Evolutionary conservation across 805 yeast species (phyloP), one percentile per base, ranked within the genome.

Genomic region (Spathaspora arborariae): DNA sequence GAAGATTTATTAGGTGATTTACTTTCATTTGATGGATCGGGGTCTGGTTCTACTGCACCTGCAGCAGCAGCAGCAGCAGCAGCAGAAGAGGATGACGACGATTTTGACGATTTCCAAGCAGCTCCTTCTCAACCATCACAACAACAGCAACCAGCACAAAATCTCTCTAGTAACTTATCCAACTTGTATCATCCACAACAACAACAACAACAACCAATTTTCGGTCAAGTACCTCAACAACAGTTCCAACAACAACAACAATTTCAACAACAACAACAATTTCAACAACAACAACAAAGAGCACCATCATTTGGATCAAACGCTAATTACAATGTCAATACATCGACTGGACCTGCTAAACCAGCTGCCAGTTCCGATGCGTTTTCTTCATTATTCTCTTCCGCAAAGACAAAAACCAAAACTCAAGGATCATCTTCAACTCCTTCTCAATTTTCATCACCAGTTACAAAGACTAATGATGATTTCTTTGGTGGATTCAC

Each of bases 71-170:
- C 52, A 6, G 48, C 57, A 6, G 43, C 49, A 13, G 52, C 52
- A 10, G 50, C 51, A 3, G 48, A 48, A 11, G 54, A 27, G 8
- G 86, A 78, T 46, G 89, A 81, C 46, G 88, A 85, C 52, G 94
- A 86, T 36, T 87, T 87, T 60, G 89, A 85, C 52, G 94, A 86
- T 53, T 86, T 86, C 75, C 92, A 86, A 63, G 85, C 89, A 10
- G 81, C 78, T 3, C 82, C 85, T 7, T 65, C 55, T n/a, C 54
- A 50, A 49, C 44, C 46, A 19, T 42, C 42, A 52, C 47, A 35
- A 42, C 46, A 42, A 42, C n/a, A n/a, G 34, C 49, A 20, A 43
- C 46, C 18, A n/a, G 11, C 27, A 9, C 27, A 24, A 24, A 45
- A 39, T 10, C 38, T 48, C 37, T 47, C 51, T 45, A 50, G 42